phyloP scores from a whole-genome alignment of 148 eudicot species.

The Fagopyrum esculentum region DNA sequence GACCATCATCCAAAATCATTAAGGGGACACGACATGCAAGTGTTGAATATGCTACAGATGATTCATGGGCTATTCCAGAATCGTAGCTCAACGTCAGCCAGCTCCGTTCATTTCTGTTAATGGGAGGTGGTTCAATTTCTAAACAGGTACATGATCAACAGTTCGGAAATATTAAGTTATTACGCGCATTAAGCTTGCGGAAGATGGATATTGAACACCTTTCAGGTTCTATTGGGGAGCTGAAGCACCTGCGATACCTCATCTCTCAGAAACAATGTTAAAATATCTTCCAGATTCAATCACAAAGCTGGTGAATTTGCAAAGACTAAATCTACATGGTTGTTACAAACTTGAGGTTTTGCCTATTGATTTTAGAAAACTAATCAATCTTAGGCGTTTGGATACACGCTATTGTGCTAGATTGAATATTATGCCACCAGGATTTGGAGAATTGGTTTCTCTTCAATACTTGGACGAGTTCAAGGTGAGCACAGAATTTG shows the following conservation, averaged over 20 bases:
- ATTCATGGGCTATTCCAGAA: background rate
- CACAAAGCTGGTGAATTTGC: conserved; percentile 10
- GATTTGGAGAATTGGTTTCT: too few relatives aligned
- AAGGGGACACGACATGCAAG: background rate
- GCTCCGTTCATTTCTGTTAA: background rate
- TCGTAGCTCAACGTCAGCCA: background rate
- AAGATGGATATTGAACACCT: background rate
- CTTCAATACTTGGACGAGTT: too few relatives aligned
- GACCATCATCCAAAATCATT: background rate
- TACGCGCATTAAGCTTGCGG: background rate
- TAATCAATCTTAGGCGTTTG: too few relatives aligned
- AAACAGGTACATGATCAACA: background rate
- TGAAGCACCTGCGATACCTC: too few relatives aligned
- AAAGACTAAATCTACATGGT: too few relatives aligned
- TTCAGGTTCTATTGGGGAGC: too few relatives aligned
- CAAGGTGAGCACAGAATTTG: background rate
- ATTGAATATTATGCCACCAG: too few relatives aligned
- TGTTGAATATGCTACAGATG: background rate
- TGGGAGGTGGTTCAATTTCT: background rate
- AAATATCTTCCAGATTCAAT: too few relatives aligned
- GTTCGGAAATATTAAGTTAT: background rate
- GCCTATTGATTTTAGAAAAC: background rate
- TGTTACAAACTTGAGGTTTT: too few relatives aligned
- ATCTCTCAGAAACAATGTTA: too few relatives aligned
- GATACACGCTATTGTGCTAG: too few relatives aligned